phyloP scores from a whole-genome alignment of 208 protist genomes.

The Endotrypanum monterogeii region DNA sequence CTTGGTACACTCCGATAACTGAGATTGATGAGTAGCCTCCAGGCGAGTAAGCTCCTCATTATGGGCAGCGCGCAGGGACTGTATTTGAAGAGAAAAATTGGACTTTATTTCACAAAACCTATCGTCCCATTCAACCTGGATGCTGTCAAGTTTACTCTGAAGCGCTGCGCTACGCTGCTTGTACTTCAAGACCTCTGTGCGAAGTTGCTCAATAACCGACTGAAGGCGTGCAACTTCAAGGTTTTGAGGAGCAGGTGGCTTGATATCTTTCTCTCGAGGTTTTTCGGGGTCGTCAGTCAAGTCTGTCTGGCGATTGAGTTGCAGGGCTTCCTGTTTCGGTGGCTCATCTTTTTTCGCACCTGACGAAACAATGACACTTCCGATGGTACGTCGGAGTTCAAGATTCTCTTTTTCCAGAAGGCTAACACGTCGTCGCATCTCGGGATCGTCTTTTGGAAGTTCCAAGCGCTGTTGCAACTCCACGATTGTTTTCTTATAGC shows the following conservation, averaged over 20 bases:
- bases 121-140: conserved; percentile 45
- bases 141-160: conserved; percentile 32
- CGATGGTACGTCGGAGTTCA: conserved; percentile 22
- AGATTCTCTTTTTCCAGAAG: conserved; percentile 32
- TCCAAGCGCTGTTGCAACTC: conserved; percentile 40
- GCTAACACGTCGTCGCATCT: conserved; percentile 11
- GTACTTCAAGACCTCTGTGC: conserved; percentile 27
- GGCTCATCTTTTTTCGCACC: background rate
- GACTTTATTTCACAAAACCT: conserved; percentile 31
- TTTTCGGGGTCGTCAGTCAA: background rate
- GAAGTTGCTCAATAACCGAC: conserved; percentile 23
- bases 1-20: conserved; percentile 34
- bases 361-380: background rate
- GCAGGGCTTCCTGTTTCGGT: background rate
- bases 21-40: conserved; percentile 41
- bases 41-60: conserved; percentile 52
- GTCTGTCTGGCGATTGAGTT: background rate
- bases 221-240: conserved; percentile 21
- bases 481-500: conserved; percentile 64
- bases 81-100: conserved; percentile 43
- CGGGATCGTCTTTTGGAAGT: conserved; percentile 16
- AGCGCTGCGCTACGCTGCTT: conserved; percentile 33
- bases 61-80: conserved; percentile 36
- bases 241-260: background rate
- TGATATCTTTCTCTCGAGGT: background rate